These are phyloP conservation scores for Quercus alba DNA, from an alignment of 306 rosid species.

Conservation along the genomic window DNA sequence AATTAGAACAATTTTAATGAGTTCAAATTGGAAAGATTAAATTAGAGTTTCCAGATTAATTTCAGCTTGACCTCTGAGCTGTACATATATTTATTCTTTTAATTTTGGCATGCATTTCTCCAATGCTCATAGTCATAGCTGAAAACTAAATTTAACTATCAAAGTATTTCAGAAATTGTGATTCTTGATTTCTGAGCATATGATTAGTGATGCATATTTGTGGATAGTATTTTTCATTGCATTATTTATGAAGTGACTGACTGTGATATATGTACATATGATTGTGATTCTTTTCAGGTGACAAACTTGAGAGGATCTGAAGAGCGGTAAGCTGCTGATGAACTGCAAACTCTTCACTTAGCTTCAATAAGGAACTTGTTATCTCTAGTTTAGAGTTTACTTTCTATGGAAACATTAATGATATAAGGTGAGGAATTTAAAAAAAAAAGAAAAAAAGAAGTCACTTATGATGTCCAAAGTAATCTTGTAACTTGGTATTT, in stretches of 20 bases:
- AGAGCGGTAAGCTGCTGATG: constrained; percentile 47
- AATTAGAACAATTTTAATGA: background rate
- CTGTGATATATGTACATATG: background rate
- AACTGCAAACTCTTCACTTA: constrained; percentile 8
- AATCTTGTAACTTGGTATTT: background rate
- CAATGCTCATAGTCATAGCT: background rate
- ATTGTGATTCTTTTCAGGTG: constrained; percentile 43
- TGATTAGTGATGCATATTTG: background rate
- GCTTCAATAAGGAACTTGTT: background rate
- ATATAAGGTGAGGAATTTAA: background rate
- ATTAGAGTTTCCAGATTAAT: background rate
- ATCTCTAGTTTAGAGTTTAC: background rate
- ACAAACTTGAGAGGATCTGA: constrained; percentile 46
- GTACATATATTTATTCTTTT: background rate
- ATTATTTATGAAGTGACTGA: constrained; percentile 32
- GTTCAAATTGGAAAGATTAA: background rate
- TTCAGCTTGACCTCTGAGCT: background rate
- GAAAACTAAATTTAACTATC: background rate
- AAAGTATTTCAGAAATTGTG: background rate
- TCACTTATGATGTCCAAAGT: background rate
- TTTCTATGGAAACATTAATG: background rate
- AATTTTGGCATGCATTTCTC: background rate
- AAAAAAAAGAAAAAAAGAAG: background rate
- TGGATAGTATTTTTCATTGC: constrained; percentile 5
- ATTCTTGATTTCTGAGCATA: background rate